Evolutionary conservation across 495 filamentous ascomycete genomes (phyloP), one percentile per base, ranked within the genome.

Genomic region (Aspergillus sclerotiicarbonarius): DNA sequence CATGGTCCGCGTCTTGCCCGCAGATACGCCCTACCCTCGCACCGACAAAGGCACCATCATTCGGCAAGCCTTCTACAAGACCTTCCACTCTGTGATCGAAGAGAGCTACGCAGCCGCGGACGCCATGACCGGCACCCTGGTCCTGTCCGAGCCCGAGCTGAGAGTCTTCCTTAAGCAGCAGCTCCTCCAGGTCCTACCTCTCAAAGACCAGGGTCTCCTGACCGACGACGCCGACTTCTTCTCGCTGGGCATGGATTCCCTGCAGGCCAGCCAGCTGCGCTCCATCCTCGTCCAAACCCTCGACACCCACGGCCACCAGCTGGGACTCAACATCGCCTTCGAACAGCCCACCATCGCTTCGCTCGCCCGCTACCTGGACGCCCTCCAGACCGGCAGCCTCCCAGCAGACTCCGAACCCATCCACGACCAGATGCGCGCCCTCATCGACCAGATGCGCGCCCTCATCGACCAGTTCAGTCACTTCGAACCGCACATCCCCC

Each of bases 1-100:
- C 21, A 79, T 84, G 58, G 71, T 85, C 31, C 57, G 77, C 12
- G 68, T 74, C 9, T 62, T 84, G 13, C 71, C 78, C 25, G 67
- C 74, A 3, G 72, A 75, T 56, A 63, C 76, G 6, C 61, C 69
- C 37, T 84, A 82, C 54, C 75, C 80, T 7, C 71, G 69, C 10
- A 82, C 80, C 5, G 82, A 85, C 59, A 84, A 85, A 65, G 81
- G 76, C 49, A 80, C 77, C 2, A 76, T 80, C 44, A 85, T 84
- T 53, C 76, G 84, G 12, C 71, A 78, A 32, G 76, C 80, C 37
- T 77, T 82, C 19, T 83, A 87, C 60, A 64, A 67, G 31, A 64
- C 68, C 3, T 86, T 83, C 53, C 69, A 72, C 6, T 65, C 76
- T 5, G 58, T 79, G 33, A 84, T 84, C 16, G 71, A 83, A 8